phyloP scores from a whole-genome alignment of 139 green algal genomes.

The Tetradesmus lagerheimii region DNA sequence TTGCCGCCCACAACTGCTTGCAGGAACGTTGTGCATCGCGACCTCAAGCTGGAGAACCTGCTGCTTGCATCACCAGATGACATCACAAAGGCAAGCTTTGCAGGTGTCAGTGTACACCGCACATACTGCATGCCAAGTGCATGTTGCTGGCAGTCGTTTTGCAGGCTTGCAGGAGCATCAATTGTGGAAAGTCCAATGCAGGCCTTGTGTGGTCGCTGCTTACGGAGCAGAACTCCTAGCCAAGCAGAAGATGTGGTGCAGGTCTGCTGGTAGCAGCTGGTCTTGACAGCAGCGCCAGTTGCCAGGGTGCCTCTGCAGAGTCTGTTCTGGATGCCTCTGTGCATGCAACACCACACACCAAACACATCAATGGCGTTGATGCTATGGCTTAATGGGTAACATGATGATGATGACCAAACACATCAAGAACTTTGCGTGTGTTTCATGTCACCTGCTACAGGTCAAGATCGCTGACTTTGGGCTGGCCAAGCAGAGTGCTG shows the following conservation, averaged over 20 bases:
- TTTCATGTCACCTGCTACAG: not conserved
- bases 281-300: no score
- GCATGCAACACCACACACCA: no score
- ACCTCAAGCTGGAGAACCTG: constrained; percentile 98
- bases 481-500: constrained; percentile 79
- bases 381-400: no score
- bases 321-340: no score
- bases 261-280: no score
- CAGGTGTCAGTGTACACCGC: not conserved
- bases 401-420: no score
- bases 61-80: constrained; percentile 80
- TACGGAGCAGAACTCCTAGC: no score
- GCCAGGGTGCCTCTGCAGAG: not conserved
- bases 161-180: not conserved
- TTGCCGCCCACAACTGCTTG: not conserved
- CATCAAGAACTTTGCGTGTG: no score
- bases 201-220: no score
- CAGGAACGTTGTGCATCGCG: constrained; percentile 85
- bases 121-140: not conserved
- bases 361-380: no score
- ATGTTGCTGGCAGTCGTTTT: not conserved
- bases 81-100: constrained; percentile 61
- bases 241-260: no score
- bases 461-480: constrained; percentile 92
- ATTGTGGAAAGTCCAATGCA: not conserved